Evolutionary conservation across 2,329 filamentous ascomycete genomes (phyloP), one percentile per base, ranked within the genome.

Genomic region (Chalaropsis thielavioides): DNA sequence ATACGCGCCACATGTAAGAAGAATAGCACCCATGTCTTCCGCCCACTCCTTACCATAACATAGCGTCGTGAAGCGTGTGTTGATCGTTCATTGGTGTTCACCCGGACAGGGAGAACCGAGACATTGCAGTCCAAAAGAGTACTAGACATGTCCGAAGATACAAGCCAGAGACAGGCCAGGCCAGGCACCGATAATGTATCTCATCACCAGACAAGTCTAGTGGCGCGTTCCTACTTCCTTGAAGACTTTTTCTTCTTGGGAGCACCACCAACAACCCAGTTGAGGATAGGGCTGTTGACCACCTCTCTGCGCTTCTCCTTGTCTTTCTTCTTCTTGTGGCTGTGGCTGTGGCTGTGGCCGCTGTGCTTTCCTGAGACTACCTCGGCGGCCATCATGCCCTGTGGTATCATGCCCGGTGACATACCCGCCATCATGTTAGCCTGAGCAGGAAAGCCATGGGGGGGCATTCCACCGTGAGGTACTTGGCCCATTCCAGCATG

Each of bases 221-320:
- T 58, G 31, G 51, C 51, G 51, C 51, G 51, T 58, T 63, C 44
- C 46, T 38, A 40, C 51, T 58, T 58, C 15, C 15, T 58, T 17
- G 27, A n/a, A 22, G 51, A 58, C n/a, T 64, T 56, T 40, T 59
- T 64, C 40, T 59, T 58, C 35, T 63, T 63, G 15, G 61, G 44
- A 27, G 24, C 58, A 11, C 46, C 56, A n/a, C 59, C 44, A 7
- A 58, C 27, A 17, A 58, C 24, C 24, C 24, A 58, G 51, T 58
- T n/a, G 13, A 58, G 51, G 13, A 58, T 58, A 13, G 27, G 27
- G 51, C 27, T 58, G 51, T 58, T 35, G 27, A 35, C 6, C 3
- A 15, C 13, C 4, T 35, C 17, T 15, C 49, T 62, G 44, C 35
- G 60, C n/a, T 59, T 59, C 7, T 62, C 60, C 24, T 46, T 43